These are phyloP conservation scores for Russula sp. DNA, from an alignment of 768 basidiomycete genomes.

Conservation along the genomic window DNA sequence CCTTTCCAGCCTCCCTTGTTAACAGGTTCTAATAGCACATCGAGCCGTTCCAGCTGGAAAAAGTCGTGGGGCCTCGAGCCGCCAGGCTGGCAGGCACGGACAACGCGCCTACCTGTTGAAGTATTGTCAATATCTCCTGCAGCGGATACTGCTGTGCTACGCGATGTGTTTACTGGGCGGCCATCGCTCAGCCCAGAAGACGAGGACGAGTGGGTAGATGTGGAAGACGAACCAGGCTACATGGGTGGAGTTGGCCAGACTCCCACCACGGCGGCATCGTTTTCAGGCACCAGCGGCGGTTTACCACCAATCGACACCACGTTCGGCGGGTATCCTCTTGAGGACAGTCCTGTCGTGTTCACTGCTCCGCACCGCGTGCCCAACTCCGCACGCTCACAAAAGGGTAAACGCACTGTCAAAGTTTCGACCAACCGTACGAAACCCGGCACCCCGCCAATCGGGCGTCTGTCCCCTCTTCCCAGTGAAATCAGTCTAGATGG, in stretches of 20 bases:
- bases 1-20: conserved; percentile 49
- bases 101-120: conserved; percentile 64
- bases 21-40: conserved; percentile 34
- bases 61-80: conserved; percentile 85
- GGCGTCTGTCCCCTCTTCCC: conserved; percentile 54
- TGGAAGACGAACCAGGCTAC: conserved; percentile 73
- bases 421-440: conserved; percentile 33
- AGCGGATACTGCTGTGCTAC: conserved; percentile 37
- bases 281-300: conserved; percentile 13
- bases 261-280: conserved; percentile 11
- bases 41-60: conserved; percentile 77
- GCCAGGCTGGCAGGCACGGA: conserved; percentile 70
- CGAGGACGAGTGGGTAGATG: conserved; percentile 85
- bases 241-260: conserved; percentile 72
- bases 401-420: conserved; percentile 15
- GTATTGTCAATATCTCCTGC: conserved; percentile 60
- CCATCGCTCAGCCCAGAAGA: conserved; percentile 55
- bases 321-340: conserved; percentile 14
- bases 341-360: conserved; percentile 4
- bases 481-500: conserved; percentile 42
- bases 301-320: conserved; percentile 5
- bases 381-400: conserved; percentile 5
- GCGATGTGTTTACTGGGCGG: conserved; percentile 77
- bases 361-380: conserved; percentile 30
- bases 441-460: conserved; percentile 51